phyloP scores from a whole-genome alignment of 768 basidiomycete genomes.

The Phlegmacium glaucopus region DNA sequence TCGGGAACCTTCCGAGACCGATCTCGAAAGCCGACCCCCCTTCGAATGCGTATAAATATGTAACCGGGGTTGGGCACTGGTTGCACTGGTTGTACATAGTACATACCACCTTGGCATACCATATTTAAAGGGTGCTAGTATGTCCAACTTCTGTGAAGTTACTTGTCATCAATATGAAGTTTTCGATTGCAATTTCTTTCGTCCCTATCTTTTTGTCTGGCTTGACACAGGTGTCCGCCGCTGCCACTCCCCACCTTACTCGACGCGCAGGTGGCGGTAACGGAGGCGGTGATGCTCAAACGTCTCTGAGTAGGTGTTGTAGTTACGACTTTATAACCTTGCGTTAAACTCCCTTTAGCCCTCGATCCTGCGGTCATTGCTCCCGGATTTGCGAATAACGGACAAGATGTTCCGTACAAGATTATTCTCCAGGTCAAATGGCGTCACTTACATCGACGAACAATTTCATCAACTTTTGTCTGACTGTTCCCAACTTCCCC shows the following conservation, averaged over 20 bases:
- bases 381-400: constrained; percentile 44
- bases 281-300: constrained; percentile 38
- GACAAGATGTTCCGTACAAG: constrained; percentile 39
- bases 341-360: constrained; percentile 24
- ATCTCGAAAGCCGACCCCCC: no score
- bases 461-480: constrained; percentile 59
- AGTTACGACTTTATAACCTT: neutral
- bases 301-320: constrained; percentile 33
- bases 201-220: constrained; percentile 39
- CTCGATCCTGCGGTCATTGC: constrained; percentile 50
- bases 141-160: constrained; percentile 52
- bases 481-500: constrained; percentile 37
- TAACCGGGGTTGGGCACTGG: no score
- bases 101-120: no score
- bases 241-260: constrained; percentile 23
- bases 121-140: no score
- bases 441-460: constrained; percentile 50
- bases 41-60: no score
- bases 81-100: no score
- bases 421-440: constrained; percentile 37
- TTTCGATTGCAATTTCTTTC: constrained; percentile 36
- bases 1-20: no score
- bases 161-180: constrained; percentile 44
- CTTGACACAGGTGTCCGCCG: constrained; percentile 32
- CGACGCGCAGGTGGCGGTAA: constrained; percentile 14